Evolutionary conservation across 2,329 filamentous ascomycete genomes (phyloP), one percentile per base, ranked within the genome.

Genomic region (Nannizzia gypsea): DNA sequence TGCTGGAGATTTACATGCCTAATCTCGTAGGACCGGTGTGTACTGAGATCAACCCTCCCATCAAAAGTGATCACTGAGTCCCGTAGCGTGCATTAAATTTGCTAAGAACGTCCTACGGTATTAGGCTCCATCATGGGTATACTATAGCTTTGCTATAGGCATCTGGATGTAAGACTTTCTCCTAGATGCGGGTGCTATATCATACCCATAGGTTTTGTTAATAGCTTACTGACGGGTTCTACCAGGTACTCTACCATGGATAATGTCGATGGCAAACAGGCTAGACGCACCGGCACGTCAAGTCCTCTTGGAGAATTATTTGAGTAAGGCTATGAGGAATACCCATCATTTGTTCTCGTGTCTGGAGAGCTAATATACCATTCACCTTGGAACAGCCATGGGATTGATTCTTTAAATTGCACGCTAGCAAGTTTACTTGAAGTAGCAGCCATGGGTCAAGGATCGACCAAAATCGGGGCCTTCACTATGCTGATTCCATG

Each of bases 191-290:
- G 20, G 5, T 11, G 13, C 20, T 28, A 40, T 57, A 17, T 24
- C 17, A n/a, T 13, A 1, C 42, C 20, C n/a, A 11, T 6, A 3
- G 15, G n/a, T 28, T 2, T 34, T 54, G 22, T 3, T 36, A 20
- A 34, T 38, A 13, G 26, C 9, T n/a, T 31, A 6, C 22, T 40
- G 17, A 60, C 57, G 15, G 13, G 6, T 48, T n/a, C 34, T 36
- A 36, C 44, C 66, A 80, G 79, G 73, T 86, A 97, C 76, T 95
- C 93, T 67, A 99, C 93, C 13, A 91, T 99, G 87, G 93, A 99
- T 78, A 99, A 99, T 73, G 87, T 97, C 64, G 93, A 99, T 73
- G 93, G 93, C 67, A 99, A 99, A 77, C 93, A 99, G 78, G 93
- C 93, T 61, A 83, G 93, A 64, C 83, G 93, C 68, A 99, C 93